Conservation (phyloP, 169 alveolate species). For the Neospora caninum region DNA sequence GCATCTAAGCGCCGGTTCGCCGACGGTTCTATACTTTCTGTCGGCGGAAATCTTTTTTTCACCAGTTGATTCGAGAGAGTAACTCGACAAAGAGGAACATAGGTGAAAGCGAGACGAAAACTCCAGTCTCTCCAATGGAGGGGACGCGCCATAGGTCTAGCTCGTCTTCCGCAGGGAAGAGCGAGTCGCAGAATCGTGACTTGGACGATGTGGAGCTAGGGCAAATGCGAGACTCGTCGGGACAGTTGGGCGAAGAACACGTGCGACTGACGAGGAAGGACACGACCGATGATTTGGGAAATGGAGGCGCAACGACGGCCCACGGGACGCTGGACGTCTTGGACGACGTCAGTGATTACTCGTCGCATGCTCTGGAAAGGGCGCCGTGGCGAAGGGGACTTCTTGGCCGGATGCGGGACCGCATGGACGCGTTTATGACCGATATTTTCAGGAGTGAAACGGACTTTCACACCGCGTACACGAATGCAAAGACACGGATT, state of each 20-base stretch:
- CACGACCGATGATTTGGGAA: neutral
- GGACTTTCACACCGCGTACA: constrained; percentile 51
- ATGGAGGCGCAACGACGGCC: neutral
- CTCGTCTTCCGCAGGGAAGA: neutral
- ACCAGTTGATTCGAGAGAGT: too few relatives aligned
- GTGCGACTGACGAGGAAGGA: neutral
- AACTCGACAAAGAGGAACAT: too few relatives aligned
- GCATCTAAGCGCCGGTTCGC: too few relatives aligned
- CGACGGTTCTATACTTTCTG: too few relatives aligned
- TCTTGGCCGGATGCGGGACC: neutral
- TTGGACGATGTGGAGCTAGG: neutral
- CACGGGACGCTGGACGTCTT: neutral
- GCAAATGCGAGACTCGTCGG: neutral
- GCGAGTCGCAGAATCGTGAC: neutral
- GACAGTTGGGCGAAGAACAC: neutral
- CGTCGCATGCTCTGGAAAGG: neutral
- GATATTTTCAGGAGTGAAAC: constrained; percentile 46
- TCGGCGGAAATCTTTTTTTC: too few relatives aligned
- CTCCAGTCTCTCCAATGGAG: too few relatives aligned
- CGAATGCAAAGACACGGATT: constrained; percentile 13
- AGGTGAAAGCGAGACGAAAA: too few relatives aligned
- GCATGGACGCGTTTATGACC: neutral
- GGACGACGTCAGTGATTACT: neutral
- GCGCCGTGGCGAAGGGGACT: neutral
- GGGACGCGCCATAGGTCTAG: neutral